Evolutionary conservation across 2,329 filamentous ascomycete species (phyloP).

Genomic region (Sporothrix brasiliensis): DNA sequence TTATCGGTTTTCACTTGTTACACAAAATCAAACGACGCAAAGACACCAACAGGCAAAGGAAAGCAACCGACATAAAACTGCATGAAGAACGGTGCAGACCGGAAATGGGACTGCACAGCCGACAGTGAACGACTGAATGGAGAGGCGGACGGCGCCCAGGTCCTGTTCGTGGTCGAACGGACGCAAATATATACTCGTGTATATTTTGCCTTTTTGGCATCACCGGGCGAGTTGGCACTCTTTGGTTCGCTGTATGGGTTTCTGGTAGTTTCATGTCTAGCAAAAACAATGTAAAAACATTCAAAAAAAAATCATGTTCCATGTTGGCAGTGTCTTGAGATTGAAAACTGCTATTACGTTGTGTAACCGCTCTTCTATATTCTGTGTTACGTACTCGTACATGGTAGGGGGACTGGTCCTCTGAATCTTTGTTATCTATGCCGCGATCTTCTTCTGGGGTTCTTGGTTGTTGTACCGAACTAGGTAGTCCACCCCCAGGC

Average conservation of each 20-base stretch:
- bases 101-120: neutral
- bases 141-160: neutral
- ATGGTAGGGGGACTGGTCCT: neutral
- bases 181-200: neutral
- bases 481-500: constrained; percentile 63
- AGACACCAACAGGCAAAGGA: neutral
- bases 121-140: neutral
- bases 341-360: neutral
- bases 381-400: constrained; percentile 17
- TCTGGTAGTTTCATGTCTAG: neutral
- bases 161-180: neutral
- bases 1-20: constrained; percentile 28
- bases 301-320: neutral
- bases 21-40: constrained; percentile 28
- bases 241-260: neutral
- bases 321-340: neutral
- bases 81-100: neutral
- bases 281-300: constrained; percentile 27
- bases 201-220: neutral
- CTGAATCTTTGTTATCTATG: neutral
- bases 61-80: neutral
- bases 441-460: constrained; percentile 9
- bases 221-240: neutral
- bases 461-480: constrained; percentile 49
- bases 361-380: neutral